phyloP scores from a whole-genome alignment of 371 early-diverging fungal species.

The Mortierella sp. region DNA sequence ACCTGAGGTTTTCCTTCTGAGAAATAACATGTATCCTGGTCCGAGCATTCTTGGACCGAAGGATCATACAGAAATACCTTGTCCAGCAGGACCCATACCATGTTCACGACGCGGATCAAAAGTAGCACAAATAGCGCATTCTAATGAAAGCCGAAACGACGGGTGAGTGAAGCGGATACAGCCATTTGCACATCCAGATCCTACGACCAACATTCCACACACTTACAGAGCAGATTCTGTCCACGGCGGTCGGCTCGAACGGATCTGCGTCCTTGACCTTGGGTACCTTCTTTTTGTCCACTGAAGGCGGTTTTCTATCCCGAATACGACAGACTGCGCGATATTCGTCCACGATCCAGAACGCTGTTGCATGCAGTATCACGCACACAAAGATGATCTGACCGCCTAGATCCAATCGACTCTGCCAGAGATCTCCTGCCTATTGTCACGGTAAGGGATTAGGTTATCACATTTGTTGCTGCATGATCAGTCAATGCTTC shows the following conservation, averaged over 20 bases:
- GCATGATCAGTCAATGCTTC: no score
- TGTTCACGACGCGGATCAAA: conserved; percentile 13
- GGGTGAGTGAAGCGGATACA: neutral
- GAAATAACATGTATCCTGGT: neutral
- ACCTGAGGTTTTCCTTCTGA: neutral
- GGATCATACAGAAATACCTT: neutral
- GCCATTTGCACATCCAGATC: no score
- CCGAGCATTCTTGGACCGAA: neutral
- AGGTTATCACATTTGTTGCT: no score
- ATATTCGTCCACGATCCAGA: conserved; percentile 44
- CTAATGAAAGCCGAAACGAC: conserved; percentile 5
- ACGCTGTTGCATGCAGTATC: conserved; percentile 38
- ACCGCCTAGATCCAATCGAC: neutral
- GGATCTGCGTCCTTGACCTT: conserved; percentile 16
- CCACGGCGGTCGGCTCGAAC: conserved; percentile 25
- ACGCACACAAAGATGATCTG: conserved; percentile 16
- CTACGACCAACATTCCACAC: no score
- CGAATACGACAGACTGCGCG: conserved; percentile 8
- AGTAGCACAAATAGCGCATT: conserved; percentile 14
- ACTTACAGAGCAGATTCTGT: conserved; percentile 30
- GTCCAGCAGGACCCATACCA: conserved; percentile 11
- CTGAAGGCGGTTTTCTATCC: neutral
- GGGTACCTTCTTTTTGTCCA: conserved; percentile 3
- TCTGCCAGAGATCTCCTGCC: neutral
- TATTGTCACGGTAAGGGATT: neutral